phyloP scores from a whole-genome alignment of 805 yeast species.

The Wickerhamomyces chaumierensis region DNA sequence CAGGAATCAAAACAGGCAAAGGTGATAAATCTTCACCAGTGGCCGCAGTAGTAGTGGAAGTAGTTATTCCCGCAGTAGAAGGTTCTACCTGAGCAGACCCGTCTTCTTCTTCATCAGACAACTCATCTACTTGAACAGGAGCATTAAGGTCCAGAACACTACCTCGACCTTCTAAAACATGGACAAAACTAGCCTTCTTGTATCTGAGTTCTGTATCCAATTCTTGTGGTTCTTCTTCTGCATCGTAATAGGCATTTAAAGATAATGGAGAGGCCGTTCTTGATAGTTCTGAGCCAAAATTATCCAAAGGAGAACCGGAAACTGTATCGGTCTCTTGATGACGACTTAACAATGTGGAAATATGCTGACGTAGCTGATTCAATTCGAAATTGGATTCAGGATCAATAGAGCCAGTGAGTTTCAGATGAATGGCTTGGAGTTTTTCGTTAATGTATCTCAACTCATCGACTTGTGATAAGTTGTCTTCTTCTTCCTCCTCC shows the following conservation, averaged over 20 bases:
- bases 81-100: too few relatives aligned
- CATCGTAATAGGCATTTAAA: conserved; percentile 55
- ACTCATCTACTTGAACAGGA: conserved; percentile 13
- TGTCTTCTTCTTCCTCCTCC: background rate
- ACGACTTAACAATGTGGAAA: background rate
- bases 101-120: conserved; percentile 16
- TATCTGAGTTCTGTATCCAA: too few relatives aligned
- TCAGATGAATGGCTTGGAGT: background rate
- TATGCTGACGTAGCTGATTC: background rate
- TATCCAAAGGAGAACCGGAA: background rate
- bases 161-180: conserved; percentile 11
- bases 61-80: too few relatives aligned
- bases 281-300: background rate
- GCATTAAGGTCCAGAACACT: conserved; percentile 6
- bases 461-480: background rate
- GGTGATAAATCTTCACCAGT: too few relatives aligned
- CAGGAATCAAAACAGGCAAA: conserved; percentile 38
- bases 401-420: conserved; percentile 1
- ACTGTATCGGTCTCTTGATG: background rate
- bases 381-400: background rate
- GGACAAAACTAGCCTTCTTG: conserved; percentile 11
- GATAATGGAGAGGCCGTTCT: conserved; percentile 22
- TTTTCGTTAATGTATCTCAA: background rate
- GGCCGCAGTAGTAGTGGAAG: too few relatives aligned
- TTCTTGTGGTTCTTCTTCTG: conserved; percentile 41